Evolutionary conservation across 176 grass and related monocot species (phyloP), one percentile per base, ranked within the genome.

Genomic region (Oryza glumipatula): DNA sequence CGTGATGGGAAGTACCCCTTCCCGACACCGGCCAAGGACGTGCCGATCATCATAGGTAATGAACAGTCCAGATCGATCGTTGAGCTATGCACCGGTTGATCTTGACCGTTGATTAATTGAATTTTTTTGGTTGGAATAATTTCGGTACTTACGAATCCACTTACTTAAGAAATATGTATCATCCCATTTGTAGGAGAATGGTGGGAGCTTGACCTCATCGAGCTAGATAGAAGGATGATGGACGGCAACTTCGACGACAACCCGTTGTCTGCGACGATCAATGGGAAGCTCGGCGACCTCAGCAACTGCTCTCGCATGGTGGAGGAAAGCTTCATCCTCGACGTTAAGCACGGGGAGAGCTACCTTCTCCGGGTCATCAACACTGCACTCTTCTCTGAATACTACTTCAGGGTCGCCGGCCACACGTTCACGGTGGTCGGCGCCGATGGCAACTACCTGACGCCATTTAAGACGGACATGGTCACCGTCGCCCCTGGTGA

Each of bases 291-390:
- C 2, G 86, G 90, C 0, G 82, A 92, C 44, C 86, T 86, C 0
- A 74, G 52, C 52, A 81, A 85, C 56, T 92, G 90, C 86, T 88
- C 86, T 0, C 74, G 88, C 3, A 38, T 10, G 2, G 52, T 38
- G 0, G 88, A 89, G 13, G 88, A 89, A 45, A 86, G 83, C 35
- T 90, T 86, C 24, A 67, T 82, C 6, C 44, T 90, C 1, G 83
- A 88, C 22, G 89, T 97, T 6, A 80, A 82, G 19, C 67, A 36
- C 0, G 86, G 89, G 1, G 51, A 90, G 46, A 90, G 23, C 6
- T 95, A 95, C 74, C 65, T 90, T 0, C 83, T 95, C 13, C 82
- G 87, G 19, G 24, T 94, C 60, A 9, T 94, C 63, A 97, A 90
- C 71, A 58, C 80, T 0, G 85, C 89, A 8, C 76, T 94, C 51